These are phyloP conservation scores for Pestalotiopsis fici DNA, from an alignment of 2,329 filamentous ascomycete genomes.

Conservation along the genomic window DNA sequence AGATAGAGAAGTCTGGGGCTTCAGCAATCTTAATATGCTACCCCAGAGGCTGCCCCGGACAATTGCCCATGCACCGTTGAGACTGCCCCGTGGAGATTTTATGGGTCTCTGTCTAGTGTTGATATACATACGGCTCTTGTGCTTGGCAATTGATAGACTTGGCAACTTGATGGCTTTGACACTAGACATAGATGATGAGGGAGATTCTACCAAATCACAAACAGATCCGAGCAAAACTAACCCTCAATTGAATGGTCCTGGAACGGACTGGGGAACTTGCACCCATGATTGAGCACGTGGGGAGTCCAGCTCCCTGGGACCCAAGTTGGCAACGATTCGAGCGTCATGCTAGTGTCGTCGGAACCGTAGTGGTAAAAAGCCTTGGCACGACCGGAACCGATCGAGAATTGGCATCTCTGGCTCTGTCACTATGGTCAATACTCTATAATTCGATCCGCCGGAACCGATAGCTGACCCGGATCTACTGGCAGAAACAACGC, in stretches of 20 bases:
- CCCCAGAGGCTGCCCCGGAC: background rate
- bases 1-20: background rate
- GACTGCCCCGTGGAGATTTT: background rate
- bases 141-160: background rate
- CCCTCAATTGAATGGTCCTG: background rate
- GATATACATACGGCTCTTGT: background rate
- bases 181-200: background rate
- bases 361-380: background rate
- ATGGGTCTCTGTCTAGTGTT: background rate
- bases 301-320: too few relatives aligned
- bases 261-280: background rate
- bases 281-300: background rate
- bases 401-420: background rate
- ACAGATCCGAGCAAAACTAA: too few relatives aligned
- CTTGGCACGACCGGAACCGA: background rate
- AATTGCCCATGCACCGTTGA: background rate
- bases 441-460: background rate
- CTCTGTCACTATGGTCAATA: too few relatives aligned
- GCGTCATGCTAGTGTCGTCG: background rate
- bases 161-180: background rate
- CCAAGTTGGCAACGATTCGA: too few relatives aligned
- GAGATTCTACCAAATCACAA: too few relatives aligned
- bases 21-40: background rate
- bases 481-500: background rate
- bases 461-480: background rate